A percentile compares a stretch with the other conserved stretches of the same genome.
phyloP scores from a whole-genome alignment of 2,329 filamentous ascomycete genomes.

The Colletotrichum sp. region DNA sequence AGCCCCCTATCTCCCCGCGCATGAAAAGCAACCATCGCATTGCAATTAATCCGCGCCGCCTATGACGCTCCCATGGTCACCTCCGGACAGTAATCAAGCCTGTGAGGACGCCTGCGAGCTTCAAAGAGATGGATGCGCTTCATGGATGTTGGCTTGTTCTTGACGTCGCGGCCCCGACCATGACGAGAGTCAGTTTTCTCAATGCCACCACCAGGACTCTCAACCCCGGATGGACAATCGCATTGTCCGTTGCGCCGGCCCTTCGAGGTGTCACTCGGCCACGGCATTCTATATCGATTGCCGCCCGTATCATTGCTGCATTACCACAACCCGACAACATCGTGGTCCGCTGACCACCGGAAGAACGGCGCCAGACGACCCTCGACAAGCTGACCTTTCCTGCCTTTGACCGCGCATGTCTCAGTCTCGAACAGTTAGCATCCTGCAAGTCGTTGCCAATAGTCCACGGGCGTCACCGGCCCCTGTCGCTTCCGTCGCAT shows the following conservation, averaged over 20 bases:
- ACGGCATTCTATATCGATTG: not conserved
- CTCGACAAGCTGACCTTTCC: not conserved
- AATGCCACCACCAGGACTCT: not conserved
- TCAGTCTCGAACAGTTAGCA: not conserved
- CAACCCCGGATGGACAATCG: not conserved
- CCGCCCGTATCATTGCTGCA: not conserved
- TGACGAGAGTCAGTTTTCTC: not conserved
- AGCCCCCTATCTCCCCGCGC: not conserved
- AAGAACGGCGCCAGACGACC: not conserved
- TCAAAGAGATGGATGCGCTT: not conserved
- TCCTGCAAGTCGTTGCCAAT: not conserved
- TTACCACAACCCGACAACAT: not conserved
- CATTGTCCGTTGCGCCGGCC: not conserved
- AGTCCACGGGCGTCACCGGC: not conserved
- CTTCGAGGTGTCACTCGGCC: not conserved
- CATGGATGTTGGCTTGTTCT: not conserved
- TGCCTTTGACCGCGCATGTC: not conserved
- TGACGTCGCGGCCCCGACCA: not conserved
- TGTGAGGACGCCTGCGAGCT: not conserved
- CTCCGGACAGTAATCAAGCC: not conserved
- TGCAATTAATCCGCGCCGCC: not conserved
- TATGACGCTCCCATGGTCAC: not conserved
- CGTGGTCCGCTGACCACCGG: not conserved
- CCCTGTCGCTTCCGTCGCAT: not conserved
- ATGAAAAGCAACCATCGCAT: not conserved